These are phyloP conservation scores for Ogataea ganodermae DNA, from an alignment of 805 yeast species.

Conservation along the genomic window DNA sequence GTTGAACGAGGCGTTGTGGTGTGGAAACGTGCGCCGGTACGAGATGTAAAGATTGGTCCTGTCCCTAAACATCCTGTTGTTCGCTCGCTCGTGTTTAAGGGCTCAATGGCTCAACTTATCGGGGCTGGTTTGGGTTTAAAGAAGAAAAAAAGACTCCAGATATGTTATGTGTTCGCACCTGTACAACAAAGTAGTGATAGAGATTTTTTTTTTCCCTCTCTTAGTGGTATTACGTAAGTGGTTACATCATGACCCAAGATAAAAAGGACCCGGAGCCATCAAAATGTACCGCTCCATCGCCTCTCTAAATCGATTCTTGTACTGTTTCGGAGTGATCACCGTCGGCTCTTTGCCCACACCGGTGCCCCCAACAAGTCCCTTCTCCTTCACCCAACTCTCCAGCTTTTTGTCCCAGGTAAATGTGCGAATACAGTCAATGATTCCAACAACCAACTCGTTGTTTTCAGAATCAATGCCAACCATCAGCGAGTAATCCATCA, in stretches of 20 bases:
- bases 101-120: not conserved
- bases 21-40: constrained; percentile 86
- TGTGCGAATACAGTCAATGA: constrained; percentile 90
- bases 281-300: constrained; percentile 96
- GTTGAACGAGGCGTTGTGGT: constrained; percentile 41
- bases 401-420: constrained; percentile 98
- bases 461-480: constrained; percentile 81
- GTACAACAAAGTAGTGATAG: not conserved
- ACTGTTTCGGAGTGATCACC: constrained; percentile 94
- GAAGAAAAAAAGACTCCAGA: no score
- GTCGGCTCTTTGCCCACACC: constrained; percentile 93
- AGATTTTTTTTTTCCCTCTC: not conserved
- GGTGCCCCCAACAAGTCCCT: constrained; percentile 76
- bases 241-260: constrained; percentile 25
- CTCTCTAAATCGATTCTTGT: constrained; percentile 89
- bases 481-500: constrained; percentile 96
- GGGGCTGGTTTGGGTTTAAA: not conserved
- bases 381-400: constrained; percentile 98
- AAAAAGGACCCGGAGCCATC: constrained; percentile 78
- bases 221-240: not conserved
- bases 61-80: constrained; percentile 74
- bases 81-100: not conserved
- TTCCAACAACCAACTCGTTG: constrained; percentile 83
- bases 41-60: constrained; percentile 90
- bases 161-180: not conserved